Evolutionary conservation across 1,284 basidiomycete genomes (phyloP).

Genomic region (Ceratorhiza oryzae-sativae): DNA sequence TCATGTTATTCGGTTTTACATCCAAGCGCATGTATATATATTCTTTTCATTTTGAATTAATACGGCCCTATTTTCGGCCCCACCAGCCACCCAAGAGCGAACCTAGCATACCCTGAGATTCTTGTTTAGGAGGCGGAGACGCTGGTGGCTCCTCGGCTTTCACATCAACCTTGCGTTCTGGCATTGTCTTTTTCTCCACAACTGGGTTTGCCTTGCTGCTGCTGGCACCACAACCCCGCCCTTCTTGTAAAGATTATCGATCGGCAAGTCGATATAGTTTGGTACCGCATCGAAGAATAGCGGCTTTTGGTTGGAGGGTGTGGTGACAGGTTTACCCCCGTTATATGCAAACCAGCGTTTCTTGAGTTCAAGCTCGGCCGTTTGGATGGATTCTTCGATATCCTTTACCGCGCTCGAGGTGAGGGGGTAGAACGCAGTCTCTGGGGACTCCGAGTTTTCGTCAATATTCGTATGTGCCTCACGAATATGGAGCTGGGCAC

Average conservation of each 20-base stretch:
- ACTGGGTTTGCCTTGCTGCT: conserved; percentile 47
- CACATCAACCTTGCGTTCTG: conserved; percentile 55
- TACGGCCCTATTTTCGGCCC: conserved; percentile 53
- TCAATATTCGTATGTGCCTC: conserved; percentile 62
- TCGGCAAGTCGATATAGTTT: conserved; percentile 86
- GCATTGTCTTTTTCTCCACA: conserved; percentile 52
- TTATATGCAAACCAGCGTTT: conserved; percentile 81
- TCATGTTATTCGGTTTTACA: background rate
- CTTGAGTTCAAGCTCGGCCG: conserved; percentile 67
- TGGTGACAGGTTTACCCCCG: conserved; percentile 61
- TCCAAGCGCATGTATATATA: conserved; percentile 5
- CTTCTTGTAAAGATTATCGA: conserved; percentile 74
- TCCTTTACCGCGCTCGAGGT: conserved; percentile 54
- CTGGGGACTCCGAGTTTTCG: conserved; percentile 45
- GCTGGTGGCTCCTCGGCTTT: conserved; percentile 39
- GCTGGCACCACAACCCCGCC: conserved; percentile 58
- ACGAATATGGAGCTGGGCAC: conserved; percentile 71
- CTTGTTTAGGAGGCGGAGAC: conserved; percentile 19
- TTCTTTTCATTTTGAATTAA: background rate
- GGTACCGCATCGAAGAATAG: conserved; percentile 94
- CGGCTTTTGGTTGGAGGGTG: conserved; percentile 73
- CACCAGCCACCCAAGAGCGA: conserved; percentile 61
- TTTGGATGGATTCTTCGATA: conserved; percentile 60
- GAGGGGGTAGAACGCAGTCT: conserved; percentile 65
- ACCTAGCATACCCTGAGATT: conserved; percentile 33